Evolutionary conservation across 225 moss, liverwort and hornwort species (phyloP).

Genomic region (Lunularia cruciata): DNA sequence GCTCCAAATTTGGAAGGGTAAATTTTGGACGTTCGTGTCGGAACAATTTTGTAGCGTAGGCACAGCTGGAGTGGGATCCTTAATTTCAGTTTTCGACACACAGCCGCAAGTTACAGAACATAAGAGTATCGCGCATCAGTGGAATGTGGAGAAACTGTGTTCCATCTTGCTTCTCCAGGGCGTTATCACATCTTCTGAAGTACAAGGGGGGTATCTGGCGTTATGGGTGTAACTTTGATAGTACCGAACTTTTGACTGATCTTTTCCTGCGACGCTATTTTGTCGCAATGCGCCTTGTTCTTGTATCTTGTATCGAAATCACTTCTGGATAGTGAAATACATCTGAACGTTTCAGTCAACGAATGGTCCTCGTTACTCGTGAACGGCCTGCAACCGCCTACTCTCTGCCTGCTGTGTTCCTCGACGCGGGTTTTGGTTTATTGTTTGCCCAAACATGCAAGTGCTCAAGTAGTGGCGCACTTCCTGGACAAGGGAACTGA

Average conservation of each 20-base stretch:
- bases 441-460: no score
- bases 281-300: constrained; percentile 1
- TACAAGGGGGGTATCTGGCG: neutral
- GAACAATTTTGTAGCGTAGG: constrained; percentile 33
- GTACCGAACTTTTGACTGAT: neutral
- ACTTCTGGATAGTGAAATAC: neutral
- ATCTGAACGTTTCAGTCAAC: neutral
- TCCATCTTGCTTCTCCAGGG: neutral
- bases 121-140: neutral
- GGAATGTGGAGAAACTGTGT: constrained; percentile 3
- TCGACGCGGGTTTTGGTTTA: no score
- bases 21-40: constrained; percentile 3
- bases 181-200: neutral
- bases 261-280: neutral
- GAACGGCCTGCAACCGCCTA: no score
- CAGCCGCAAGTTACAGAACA: neutral
- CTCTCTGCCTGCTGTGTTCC: no score
- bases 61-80: constrained; percentile 3
- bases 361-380: no score
- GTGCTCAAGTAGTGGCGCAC: no score
- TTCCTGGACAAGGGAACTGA: no score
- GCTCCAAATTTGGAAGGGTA: neutral
- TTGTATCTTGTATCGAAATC: constrained; percentile 13
- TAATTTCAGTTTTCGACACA: neutral
- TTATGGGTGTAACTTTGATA: neutral